These are phyloP conservation scores for Paramecium pentaurelia DNA, from an alignment of 73 alveolate species.

Conservation along the genomic window DNA sequence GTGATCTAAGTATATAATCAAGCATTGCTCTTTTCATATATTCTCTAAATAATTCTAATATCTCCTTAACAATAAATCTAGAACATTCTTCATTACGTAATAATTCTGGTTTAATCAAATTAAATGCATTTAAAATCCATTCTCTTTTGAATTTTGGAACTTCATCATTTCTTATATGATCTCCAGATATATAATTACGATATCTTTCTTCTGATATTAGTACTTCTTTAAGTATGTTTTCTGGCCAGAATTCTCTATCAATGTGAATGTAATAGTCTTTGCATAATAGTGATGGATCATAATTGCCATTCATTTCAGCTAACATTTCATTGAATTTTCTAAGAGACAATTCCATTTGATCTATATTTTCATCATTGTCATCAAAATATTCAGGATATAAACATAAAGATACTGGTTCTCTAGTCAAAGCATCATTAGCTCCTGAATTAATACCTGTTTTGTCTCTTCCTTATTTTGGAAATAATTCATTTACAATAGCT, in stretches of 20 bases:
- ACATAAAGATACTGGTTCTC: slow-evolving; percentile 83
- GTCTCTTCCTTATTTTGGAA: slow-evolving; percentile 70
- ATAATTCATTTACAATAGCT: slow-evolving; percentile 71
- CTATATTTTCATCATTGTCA: slow-evolving; percentile 66
- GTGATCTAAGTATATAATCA: slow-evolving; percentile 89
- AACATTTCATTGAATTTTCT: slow-evolving; percentile 17
- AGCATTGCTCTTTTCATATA: slow-evolving; percentile 87
- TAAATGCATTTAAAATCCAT: slow-evolving; percentile 84
- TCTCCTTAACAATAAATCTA: slow-evolving; percentile 78
- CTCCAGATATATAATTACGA: slow-evolving; percentile 83
- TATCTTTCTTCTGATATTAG: slow-evolving; percentile 80
- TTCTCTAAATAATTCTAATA: slow-evolving; percentile 75
- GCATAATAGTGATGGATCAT: slow-evolving; percentile 79
- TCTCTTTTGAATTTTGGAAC: slow-evolving; percentile 81
- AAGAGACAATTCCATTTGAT: slow-evolving; percentile 62
- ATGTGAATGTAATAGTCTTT: slow-evolving; percentile 73
- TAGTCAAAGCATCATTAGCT: slow-evolving; percentile 70
- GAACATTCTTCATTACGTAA: slow-evolving; percentile 61
- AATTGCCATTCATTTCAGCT: slow-evolving; percentile 60
- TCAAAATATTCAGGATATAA: slow-evolving; percentile 63
- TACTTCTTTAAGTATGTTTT: slow-evolving; percentile 74
- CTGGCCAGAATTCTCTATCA: slow-evolving; percentile 77
- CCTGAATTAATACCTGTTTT: slow-evolving; percentile 71
- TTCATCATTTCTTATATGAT: slow-evolving; percentile 83
- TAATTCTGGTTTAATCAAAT: slow-evolving; percentile 73